A percentile compares a stretch with the other conserved stretches of the same genome.
These are phyloP conservation scores for Pyrenochaeta sp. DNA, from an alignment of 2,329 filamentous ascomycete genomes.

Conservation along the genomic window DNA sequence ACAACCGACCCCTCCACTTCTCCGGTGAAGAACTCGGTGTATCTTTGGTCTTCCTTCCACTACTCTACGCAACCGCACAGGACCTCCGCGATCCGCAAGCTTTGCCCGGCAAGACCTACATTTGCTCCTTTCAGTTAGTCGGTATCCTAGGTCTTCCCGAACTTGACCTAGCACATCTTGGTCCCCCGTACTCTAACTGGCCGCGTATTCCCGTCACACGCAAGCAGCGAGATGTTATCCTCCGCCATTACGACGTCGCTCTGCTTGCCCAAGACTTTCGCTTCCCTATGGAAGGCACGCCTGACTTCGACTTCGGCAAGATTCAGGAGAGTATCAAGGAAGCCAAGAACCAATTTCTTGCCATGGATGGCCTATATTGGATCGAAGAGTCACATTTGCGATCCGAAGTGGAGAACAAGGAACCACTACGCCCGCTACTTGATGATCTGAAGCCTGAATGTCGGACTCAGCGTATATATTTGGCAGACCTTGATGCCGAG, in stretches of 20 bases:
- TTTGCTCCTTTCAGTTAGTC: slow-evolving; percentile 51
- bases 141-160: slow-evolving; percentile 53
- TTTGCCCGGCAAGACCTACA: slow-evolving; percentile 38
- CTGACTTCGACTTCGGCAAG: slow-evolving; percentile 47
- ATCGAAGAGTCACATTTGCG: slow-evolving; percentile 41
- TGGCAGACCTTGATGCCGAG: slow-evolving; percentile 26
- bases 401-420: slow-evolving; percentile 41
- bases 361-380: slow-evolving; percentile 51
- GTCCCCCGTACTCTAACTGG: slow-evolving; percentile 47
- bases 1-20: slow-evolving; percentile 49
- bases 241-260: slow-evolving; percentile 49
- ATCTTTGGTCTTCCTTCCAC: slow-evolving; percentile 49
- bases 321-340: slow-evolving; percentile 49
- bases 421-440: slow-evolving; percentile 38
- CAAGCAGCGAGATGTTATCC: slow-evolving; percentile 46
- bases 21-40: slow-evolving; percentile 51
- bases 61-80: slow-evolving; percentile 45
- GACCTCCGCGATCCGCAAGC: slow-evolving; percentile 37
- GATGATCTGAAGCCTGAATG: slow-evolving; percentile 39
- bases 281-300: slow-evolving; percentile 49
- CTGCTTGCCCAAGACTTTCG: slow-evolving; percentile 50
- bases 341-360: slow-evolving; percentile 46
- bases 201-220: slow-evolving; percentile 44
- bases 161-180: slow-evolving; percentile 47
- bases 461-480: slow-evolving; percentile 36